Evolutionary conservation across 1,284 basidiomycete genomes (phyloP).

Genomic region (Leccinum griseonigrum): DNA sequence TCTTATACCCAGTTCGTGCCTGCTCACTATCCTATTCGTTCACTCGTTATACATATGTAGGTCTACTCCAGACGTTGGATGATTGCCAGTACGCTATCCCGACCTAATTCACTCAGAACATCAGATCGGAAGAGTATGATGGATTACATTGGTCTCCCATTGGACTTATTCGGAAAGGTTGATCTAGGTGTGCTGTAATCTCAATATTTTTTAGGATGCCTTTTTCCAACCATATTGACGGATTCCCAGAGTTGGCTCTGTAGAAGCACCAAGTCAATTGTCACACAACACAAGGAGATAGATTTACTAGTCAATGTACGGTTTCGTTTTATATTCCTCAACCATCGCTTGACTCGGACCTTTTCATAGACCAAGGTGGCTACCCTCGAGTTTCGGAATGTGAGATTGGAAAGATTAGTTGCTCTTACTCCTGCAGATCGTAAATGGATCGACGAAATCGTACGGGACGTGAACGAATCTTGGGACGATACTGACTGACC

Average conservation of each 20-base stretch:
- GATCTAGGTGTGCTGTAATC: conserved; percentile 1
- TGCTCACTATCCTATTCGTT: not conserved
- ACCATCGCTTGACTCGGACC: not conserved
- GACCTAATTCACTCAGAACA: conserved; percentile 81
- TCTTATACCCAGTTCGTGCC: conserved; percentile 66
- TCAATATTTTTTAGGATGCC: conserved; percentile 54
- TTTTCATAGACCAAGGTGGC: conserved; percentile 74
- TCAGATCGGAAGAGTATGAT: conserved; percentile 91
- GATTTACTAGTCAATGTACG: conserved; percentile 88
- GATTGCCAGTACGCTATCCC: conserved; percentile 68
- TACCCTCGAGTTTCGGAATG: conserved; percentile 81
- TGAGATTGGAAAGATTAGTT: conserved; percentile 73
- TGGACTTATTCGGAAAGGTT: conserved; percentile 85
- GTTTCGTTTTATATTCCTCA: not conserved
- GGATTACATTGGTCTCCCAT: conserved; percentile 87
- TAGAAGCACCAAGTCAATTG: conserved; percentile 94
- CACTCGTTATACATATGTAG: conserved; percentile 32
- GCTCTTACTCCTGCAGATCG: conserved; percentile 89
- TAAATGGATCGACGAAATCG: conserved; percentile 89
- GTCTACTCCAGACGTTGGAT: conserved; percentile 83
- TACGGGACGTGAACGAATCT: conserved; percentile 78
- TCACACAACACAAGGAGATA: conserved; percentile 90
- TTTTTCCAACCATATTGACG: conserved; percentile 97
- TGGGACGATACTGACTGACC: conserved; percentile 63
- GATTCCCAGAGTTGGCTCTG: conserved; percentile 84